phyloP scores from a whole-genome alignment of 495 filamentous ascomycete genomes.

The Aspergillus sclerotiicarbonarius region DNA sequence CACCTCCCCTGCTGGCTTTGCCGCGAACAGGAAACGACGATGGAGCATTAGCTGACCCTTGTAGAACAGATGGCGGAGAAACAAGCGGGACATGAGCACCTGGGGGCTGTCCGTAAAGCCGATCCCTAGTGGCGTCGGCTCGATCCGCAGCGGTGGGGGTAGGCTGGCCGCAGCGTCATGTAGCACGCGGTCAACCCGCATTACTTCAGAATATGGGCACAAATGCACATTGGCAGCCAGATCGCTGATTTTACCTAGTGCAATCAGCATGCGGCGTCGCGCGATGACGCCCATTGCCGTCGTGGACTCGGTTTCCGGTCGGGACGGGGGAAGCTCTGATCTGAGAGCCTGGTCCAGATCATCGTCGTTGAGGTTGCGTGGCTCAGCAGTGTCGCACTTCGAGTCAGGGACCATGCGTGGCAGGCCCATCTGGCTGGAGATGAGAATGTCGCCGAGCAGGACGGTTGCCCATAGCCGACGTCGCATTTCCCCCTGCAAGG shows the following conservation, averaged over 20 bases:
- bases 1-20: constrained; percentile 13
- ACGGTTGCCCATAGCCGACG: constrained; percentile 11
- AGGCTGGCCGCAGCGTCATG: constrained; percentile 26
- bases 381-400: constrained; percentile 31
- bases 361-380: constrained; percentile 31
- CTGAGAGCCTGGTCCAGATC: constrained; percentile 34
- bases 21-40: constrained; percentile 25
- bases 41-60: constrained; percentile 42
- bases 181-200: constrained; percentile 34
- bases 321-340: constrained; percentile 23
- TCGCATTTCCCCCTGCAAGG: constrained; percentile 3
- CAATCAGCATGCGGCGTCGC: constrained; percentile 29
- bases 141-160: constrained; percentile 26
- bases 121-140: constrained; percentile 27
- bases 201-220: constrained; percentile 32
- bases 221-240: constrained; percentile 25
- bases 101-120: constrained; percentile 39
- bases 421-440: constrained; percentile 9
- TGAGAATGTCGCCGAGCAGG: neutral
- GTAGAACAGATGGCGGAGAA: constrained; percentile 30
- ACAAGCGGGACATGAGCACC: constrained; percentile 35
- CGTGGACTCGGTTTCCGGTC: constrained; percentile 33
- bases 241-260: constrained; percentile 32
- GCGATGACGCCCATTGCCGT: constrained; percentile 31
- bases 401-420: constrained; percentile 29